A percentile compares a stretch with the other conserved stretches of the same genome.
These are phyloP conservation scores for Murraya paniculata DNA, from an alignment of 345 rosid genomes.

Conservation along the genomic window DNA sequence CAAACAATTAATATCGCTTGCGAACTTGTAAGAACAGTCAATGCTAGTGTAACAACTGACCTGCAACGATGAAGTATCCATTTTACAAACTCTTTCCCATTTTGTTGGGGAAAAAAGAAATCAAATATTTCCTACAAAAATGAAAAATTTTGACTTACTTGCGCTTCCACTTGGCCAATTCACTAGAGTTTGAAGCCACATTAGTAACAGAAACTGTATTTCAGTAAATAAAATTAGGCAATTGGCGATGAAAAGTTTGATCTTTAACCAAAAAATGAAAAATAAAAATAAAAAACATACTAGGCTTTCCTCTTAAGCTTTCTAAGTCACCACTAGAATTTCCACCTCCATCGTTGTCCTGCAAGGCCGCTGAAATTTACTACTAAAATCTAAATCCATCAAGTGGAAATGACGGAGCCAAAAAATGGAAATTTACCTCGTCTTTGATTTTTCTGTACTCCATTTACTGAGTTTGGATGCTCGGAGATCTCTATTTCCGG, in stretches of 20 bases:
- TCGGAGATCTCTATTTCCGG: conserved; percentile 32
- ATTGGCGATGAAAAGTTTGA: neutral
- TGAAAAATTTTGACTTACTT: conserved; percentile 43
- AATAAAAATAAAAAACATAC: conserved; percentile 7
- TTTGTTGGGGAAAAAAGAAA: neutral
- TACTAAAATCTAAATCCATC: neutral
- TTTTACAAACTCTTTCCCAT: neutral
- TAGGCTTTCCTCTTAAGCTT: conserved; percentile 33
- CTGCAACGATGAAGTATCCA: conserved; percentile 29
- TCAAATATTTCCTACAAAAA: neutral
- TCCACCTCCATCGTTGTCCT: conserved; percentile 43
- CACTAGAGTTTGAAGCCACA: conserved; percentile 36
- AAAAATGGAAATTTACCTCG: conserved; percentile 37
- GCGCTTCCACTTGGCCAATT: conserved; percentile 67
- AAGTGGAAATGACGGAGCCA: too few species aligned
- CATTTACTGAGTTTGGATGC: conserved; percentile 34
- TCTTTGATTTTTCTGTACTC: conserved; percentile 83
- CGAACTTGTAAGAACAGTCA: conserved; percentile 89
- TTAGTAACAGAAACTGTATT: conserved; percentile 39
- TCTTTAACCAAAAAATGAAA: neutral
- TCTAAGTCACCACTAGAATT: conserved; percentile 35
- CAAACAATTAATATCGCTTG: conserved; percentile 96
- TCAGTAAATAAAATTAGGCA: conserved; percentile 14
- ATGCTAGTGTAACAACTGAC: conserved; percentile 72
- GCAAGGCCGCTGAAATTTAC: neutral